phyloP scores from a whole-genome alignment of 768 basidiomycete genomes.

The Crepidotus variabilis region DNA sequence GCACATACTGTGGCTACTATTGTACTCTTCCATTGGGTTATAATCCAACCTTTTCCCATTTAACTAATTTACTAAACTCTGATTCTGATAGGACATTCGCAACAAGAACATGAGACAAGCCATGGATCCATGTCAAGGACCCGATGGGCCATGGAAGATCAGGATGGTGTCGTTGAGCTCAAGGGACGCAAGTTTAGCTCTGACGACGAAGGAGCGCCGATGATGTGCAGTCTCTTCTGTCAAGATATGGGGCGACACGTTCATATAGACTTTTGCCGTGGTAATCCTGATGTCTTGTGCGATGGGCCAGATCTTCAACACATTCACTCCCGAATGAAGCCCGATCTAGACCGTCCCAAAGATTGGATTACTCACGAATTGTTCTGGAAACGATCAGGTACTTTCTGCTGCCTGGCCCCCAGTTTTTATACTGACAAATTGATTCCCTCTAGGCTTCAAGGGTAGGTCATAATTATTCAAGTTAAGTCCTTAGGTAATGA shows the following conservation, averaged over 20 bases:
- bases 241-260: slow-evolving; percentile 51
- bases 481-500: too few species aligned
- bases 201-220: slow-evolving; percentile 55
- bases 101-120: slow-evolving; percentile 57
- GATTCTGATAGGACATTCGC: slow-evolving; percentile 45
- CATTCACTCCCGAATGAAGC: slow-evolving; percentile 35
- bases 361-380: slow-evolving; percentile 52
- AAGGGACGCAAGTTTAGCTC: slow-evolving; percentile 52
- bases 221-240: slow-evolving; percentile 60
- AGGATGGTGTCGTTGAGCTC: slow-evolving; percentile 47
- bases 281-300: slow-evolving; percentile 33
- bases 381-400: slow-evolving; percentile 59
- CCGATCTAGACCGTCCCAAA: slow-evolving; percentile 44
- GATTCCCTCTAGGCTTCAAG: slow-evolving; percentile 43
- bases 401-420: slow-evolving; percentile 8
- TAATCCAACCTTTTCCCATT: not conserved
- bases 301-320: slow-evolving; percentile 43
- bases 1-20: slow-evolving; percentile 53
- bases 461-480: slow-evolving; percentile 20
- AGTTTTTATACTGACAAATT: not conserved
- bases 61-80: not conserved
- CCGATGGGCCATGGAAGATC: slow-evolving; percentile 53
- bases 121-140: slow-evolving; percentile 63
- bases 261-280: slow-evolving; percentile 55
- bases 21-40: slow-evolving; percentile 52